Percentiles rank a stretch among this genome's conserved stretches.
Evolutionary conservation across 306 rosid genomes (phyloP).

Genomic region (Macrotyloma uniflorum): DNA sequence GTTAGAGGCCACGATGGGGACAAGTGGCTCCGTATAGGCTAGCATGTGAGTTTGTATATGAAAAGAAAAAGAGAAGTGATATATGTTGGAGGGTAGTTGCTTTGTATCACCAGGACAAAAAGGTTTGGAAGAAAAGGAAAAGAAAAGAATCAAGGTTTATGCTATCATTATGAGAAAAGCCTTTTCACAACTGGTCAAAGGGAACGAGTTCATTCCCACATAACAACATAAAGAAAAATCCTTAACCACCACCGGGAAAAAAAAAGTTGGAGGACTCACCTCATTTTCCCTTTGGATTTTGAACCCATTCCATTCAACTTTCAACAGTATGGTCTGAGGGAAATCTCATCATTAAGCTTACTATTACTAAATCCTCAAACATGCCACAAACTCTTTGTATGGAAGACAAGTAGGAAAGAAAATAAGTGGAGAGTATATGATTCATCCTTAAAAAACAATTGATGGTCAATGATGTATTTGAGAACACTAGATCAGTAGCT

Average conservation of each 20-base stretch:
- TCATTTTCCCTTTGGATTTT: background rate
- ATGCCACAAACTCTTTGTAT: background rate
- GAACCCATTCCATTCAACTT: constrained; percentile 20
- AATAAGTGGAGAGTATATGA: background rate
- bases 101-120: constrained; percentile 13
- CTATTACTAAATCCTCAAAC: background rate
- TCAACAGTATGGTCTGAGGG: background rate
- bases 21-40: constrained; percentile 38
- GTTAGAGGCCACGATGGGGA: constrained; percentile 33
- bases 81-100: constrained; percentile 18
- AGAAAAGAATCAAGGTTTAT: constrained; percentile 13
- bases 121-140: background rate
- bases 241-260: constrained; percentile 16
- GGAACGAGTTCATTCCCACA: constrained; percentile 44
- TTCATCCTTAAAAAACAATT: background rate
- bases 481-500: constrained; percentile 16
- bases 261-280: constrained; percentile 28
- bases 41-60: constrained; percentile 39
- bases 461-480: constrained; percentile 24
- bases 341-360: constrained; percentile 1
- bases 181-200: constrained; percentile 49
- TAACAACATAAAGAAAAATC: constrained; percentile 43
- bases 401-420: background rate
- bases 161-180: constrained; percentile 22
- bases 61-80: constrained; percentile 24